A percentile compares a stretch with the other conserved stretches of the same genome.
Evolutionary conservation across 257 asterid species (phyloP).

Genomic region (Gynochthodes officinalis): DNA sequence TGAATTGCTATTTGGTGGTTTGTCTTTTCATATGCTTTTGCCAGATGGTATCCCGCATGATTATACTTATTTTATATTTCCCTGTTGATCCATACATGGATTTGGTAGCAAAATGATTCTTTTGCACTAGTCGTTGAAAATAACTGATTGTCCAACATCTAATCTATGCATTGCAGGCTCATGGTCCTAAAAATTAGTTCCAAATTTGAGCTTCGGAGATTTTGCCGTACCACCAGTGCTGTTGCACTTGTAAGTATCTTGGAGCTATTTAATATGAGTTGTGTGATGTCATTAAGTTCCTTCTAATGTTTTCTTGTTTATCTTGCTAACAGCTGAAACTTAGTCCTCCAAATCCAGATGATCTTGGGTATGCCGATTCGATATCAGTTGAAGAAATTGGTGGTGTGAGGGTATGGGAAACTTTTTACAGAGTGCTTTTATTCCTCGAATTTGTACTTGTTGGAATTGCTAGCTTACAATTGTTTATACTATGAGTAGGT

Average conservation of each 20-base stretch:
- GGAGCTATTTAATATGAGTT: slow-evolving; percentile 6
- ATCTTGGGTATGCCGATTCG: slow-evolving; percentile 95
- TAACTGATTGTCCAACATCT: slow-evolving; percentile 10
- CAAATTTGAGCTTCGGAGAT: slow-evolving; percentile 88
- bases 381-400: slow-evolving; percentile 97
- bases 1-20: not conserved
- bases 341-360: slow-evolving; percentile 78
- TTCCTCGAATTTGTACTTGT: slow-evolving; percentile 10
- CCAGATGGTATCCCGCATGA: not conserved
- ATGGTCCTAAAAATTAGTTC: slow-evolving; percentile 93
- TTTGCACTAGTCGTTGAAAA: not conserved
- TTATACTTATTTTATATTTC: not conserved
- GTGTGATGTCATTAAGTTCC: slow-evolving; percentile 5
- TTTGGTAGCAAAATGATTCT: not conserved
- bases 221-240: slow-evolving; percentile 95
- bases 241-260: slow-evolving; percentile 71
- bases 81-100: not conserved
- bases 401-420: slow-evolving; percentile 74
- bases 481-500: slow-evolving; percentile 44
- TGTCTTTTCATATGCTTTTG: not conserved
- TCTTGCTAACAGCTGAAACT: slow-evolving; percentile 70
- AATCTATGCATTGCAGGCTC: slow-evolving; percentile 51
- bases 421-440: slow-evolving; percentile 7
- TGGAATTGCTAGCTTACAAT: slow-evolving; percentile 1
- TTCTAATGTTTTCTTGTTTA: slow-evolving; percentile 27